Base-by-base conservation (phyloP, 2,329 filamentous ascomycete species). In the Tothia fuscella region DNA sequence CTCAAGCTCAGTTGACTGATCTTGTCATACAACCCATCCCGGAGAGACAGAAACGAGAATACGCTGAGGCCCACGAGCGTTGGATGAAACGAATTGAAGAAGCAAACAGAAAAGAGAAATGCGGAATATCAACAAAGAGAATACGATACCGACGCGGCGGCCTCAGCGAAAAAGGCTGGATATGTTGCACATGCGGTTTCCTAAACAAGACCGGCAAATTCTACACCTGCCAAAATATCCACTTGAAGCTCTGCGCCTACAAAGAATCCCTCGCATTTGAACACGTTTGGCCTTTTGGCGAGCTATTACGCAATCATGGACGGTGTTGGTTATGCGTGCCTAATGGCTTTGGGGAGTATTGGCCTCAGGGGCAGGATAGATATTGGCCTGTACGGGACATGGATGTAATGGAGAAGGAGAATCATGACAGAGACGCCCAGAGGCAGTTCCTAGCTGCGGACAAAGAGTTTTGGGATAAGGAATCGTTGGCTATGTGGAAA, bases 251-350 rank as follows among this genome's bases (percentile, higher is more conserved):
- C 6, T 37, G 35, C n/a, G 35, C 35, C 9, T 19, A 14, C 5
- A 37, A 16, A n/a, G 7, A 25, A 12, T 40, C 16, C 6, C 13
- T 29, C 5, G 16, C 19, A 16, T 14, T 29, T 3, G 20, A 12
- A 4, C 22, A 31, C 4, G 10, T 14, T 19, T 19, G 26, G 22
- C 35, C 35, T 6, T 6, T 7, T 6, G 9, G 14, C 25, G 22
- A 14, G 21, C 25, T 25, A n/a, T 37, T 25, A n/a, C 35, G 25
- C 35, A 37, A 37, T 21, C 37, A 40, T 16, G n/a, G 17, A 14
- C 37, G 37, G n/a, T 40, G 37, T 28, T n/a, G 31, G 6, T 20
- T 20, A 19, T 40, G 37, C 37, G 25, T 30, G 16, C 37, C 37
- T 13, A 5, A 22, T 4, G 14, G 20, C 7, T 7, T 10, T 10